Conservation (phyloP, 2,329 filamentous ascomycete species). For the Tolypocladium sp. region DNA sequence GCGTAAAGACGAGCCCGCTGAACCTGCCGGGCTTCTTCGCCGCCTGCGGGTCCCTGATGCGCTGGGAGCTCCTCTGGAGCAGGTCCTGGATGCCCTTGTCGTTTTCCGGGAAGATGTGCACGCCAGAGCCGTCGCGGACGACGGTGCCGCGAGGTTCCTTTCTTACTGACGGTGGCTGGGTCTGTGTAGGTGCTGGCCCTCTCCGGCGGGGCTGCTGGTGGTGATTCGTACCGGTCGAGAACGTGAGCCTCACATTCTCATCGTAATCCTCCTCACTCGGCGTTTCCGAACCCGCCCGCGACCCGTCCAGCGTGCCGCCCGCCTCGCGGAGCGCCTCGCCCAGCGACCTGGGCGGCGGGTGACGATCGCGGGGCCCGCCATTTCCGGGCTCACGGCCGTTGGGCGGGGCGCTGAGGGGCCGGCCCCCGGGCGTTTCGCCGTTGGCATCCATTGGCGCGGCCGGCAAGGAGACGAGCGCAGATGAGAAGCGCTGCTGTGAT, state of each 20-base stretch:
- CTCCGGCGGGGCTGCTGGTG: neutral
- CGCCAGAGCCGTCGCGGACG: slow-evolving; percentile 12
- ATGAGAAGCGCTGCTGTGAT: neutral
- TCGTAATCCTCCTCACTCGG: slow-evolving; percentile 38
- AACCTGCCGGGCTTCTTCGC: slow-evolving; percentile 19
- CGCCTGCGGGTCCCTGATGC: slow-evolving; percentile 10
- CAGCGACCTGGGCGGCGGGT: slow-evolving; percentile 12
- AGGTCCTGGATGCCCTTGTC: slow-evolving; percentile 18
- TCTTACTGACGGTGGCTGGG: neutral
- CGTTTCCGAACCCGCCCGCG: slow-evolving; percentile 23
- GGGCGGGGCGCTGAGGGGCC: neutral
- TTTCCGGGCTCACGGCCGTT: neutral
- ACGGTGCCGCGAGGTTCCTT: slow-evolving; percentile 2
- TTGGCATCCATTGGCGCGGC: neutral
- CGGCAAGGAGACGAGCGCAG: neutral
- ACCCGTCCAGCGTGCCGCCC: slow-evolving; percentile 12
- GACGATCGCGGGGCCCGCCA: neutral
- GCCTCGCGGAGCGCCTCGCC: slow-evolving; percentile 16
- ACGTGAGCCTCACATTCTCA: slow-evolving; percentile 20
- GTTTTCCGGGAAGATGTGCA: slow-evolving; percentile 18
- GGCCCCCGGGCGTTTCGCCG: neutral
- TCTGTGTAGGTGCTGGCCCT: neutral
- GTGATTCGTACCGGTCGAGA: slow-evolving; percentile 6
- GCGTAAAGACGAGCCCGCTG: slow-evolving; percentile 56
- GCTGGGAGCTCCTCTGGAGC: slow-evolving; percentile 13